Conservation (phyloP, 2,329 filamentous ascomycete species). For the Cordyceps farinosa region DNA sequence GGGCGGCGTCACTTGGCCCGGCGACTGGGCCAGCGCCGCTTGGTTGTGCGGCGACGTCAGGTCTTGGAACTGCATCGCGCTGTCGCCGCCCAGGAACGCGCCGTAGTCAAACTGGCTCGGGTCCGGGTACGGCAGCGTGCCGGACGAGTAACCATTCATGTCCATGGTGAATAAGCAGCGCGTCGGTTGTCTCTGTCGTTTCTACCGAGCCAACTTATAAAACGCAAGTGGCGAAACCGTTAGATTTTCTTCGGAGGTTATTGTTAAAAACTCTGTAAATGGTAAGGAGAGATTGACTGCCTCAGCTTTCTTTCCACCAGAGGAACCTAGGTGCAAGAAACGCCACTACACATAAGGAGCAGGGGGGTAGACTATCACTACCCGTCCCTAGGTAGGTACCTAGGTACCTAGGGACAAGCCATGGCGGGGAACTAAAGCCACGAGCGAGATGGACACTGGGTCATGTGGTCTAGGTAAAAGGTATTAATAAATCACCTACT, state of each 20-base stretch:
- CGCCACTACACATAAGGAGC: no score
- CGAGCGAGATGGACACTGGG: no score
- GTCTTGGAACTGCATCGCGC: constrained; percentile 14
- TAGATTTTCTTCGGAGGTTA: neutral
- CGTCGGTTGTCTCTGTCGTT: neutral
- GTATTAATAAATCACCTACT: no score
- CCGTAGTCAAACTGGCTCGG: constrained; percentile 38
- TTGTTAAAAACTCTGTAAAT: neutral
- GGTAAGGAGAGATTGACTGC: no score
- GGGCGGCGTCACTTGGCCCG: constrained; percentile 30
- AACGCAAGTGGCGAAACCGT: neutral
- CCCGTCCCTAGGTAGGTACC: no score
- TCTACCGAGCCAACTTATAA: no score
- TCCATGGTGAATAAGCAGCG: constrained; percentile 26
- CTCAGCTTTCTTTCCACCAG: no score
- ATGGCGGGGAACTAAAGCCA: no score
- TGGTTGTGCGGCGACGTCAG: constrained; percentile 12
- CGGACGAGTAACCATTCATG: constrained; percentile 26
- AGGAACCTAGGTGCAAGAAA: no score
- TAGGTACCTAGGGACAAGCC: no score
- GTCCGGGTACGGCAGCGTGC: constrained; percentile 30
- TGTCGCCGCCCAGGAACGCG: constrained; percentile 34
- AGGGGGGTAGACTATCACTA: no score
- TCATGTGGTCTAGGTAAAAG: no score
- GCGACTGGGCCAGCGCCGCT: constrained; percentile 28